Evolutionary conservation across 106 monocot species (phyloP), one percentile per base, ranked within the genome.

Genomic region (Allium cepa): DNA sequence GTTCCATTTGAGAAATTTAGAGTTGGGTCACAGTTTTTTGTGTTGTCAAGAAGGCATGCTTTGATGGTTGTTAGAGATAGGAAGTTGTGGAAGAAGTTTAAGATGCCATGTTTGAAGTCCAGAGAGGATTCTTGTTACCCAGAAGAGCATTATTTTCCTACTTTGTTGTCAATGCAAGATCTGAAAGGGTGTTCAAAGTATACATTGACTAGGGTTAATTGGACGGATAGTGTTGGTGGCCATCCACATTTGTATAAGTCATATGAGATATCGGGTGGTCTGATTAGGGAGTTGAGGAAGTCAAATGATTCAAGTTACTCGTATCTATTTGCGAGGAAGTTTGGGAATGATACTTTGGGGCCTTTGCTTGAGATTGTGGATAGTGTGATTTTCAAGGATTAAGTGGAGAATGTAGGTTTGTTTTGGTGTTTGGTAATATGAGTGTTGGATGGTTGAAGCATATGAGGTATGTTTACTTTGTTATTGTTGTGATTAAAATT

Each of bases 141-240:
- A 3, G 95, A 96, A 75, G 95, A 96, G 68, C 95, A 96, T 59
- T 96, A 96, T 77, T 96, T 96, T 73, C 91, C 95, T 0, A 96
- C 95, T 7, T 67, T 96, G 62, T 76, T 96, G 15, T 81, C 85
- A 13, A 91, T 88, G 91, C 62, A 73, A 74, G 95, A 96, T 57
- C 79, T 86, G 1, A 61, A 69, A 0, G 91, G 95, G 1, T 86
- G 91, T 73, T 72, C 71, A 1, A 55, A 71, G 10, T 92, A 91
- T 62, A 82, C 95, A 0, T 79, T 96, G 36, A 96, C 95, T 0
- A 70, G 88, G 63, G 95, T 92, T 8, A 91, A 91, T 61, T 96
- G 95, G 95, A 96, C 95, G 2, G 95, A 64, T 7, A 86, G 84
- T 12, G 77, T 96, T 10, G 85, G 64, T 7, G 95, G 95, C 0